Conservation (phyloP, 2,329 filamentous ascomycete species). For the Hortaea sp. region DNA sequence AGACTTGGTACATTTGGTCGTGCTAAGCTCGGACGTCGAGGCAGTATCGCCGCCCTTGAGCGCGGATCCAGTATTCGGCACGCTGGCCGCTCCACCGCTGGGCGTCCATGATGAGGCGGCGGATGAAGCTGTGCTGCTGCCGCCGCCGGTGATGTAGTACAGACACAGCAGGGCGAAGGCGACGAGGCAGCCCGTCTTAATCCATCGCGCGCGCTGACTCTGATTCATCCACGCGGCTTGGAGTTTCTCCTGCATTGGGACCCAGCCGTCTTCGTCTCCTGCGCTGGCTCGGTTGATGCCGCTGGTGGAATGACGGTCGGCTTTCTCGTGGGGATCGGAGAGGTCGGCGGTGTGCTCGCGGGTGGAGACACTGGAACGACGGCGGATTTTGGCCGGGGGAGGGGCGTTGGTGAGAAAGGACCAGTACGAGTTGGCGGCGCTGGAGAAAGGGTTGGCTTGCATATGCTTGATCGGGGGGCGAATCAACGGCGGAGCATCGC, state of each 20-base stretch:
- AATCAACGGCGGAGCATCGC: too few species aligned
- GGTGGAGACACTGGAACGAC: constrained; percentile 43
- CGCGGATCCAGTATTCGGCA: constrained; percentile 8
- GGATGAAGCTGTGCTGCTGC: background rate
- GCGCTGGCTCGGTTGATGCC: constrained; percentile 7
- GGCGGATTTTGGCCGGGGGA: constrained; percentile 30
- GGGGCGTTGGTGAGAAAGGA: background rate
- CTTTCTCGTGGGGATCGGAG: constrained; percentile 38
- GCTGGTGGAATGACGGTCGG: constrained; percentile 29
- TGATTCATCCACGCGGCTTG: constrained; percentile 49
- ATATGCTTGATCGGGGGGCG: background rate
- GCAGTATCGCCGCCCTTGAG: constrained; percentile 32
- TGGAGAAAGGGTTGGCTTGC: background rate
- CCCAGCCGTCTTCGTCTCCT: background rate
- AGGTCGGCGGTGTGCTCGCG: constrained; percentile 12
- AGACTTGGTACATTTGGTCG: constrained; percentile 70
- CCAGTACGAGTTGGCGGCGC: background rate
- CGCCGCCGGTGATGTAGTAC: constrained; percentile 43
- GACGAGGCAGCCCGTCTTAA: constrained; percentile 53
- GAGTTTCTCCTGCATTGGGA: constrained; percentile 24
- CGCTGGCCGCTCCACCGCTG: background rate
- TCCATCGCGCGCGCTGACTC: constrained; percentile 48
- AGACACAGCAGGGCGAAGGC: constrained; percentile 48
- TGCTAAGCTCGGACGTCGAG: constrained; percentile 51
- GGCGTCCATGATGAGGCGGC: background rate